Conservation (phyloP, 2,329 filamentous ascomycete genomes). For the Aureobasidium namibiae region DNA sequence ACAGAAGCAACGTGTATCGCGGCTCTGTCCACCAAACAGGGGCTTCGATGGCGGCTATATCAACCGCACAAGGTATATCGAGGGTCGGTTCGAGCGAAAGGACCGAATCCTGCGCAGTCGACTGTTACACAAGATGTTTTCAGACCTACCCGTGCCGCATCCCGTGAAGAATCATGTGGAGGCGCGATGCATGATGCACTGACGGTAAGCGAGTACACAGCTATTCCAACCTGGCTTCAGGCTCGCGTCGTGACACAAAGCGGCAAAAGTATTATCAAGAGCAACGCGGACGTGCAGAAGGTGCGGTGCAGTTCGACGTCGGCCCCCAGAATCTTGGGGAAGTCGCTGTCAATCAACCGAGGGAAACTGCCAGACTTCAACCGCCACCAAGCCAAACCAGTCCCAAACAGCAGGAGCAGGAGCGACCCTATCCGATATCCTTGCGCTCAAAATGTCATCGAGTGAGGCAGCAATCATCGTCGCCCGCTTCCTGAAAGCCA, state of each 20-base stretch:
- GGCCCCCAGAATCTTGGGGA: not conserved
- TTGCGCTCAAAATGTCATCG: constrained; percentile 22
- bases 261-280: not conserved
- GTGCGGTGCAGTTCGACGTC: constrained; percentile 3
- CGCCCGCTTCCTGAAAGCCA: constrained; percentile 29
- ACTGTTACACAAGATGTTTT: not conserved
- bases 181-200: constrained; percentile 3
- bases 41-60: not conserved
- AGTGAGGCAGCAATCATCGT: constrained; percentile 28
- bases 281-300: not conserved
- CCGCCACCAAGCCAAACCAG: not conserved
- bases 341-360: constrained; percentile 4
- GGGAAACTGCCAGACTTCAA: not conserved
- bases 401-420: not conserved
- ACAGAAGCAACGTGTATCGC: not conserved
- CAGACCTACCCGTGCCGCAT: not conserved
- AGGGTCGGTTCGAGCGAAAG: not conserved
- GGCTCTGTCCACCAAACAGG: not conserved
- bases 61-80: not conserved
- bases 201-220: constrained; percentile 3
- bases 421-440: not conserved
- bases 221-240: constrained; percentile 10
- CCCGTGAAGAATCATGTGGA: constrained; percentile 10
- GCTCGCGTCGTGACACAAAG: not conserved
- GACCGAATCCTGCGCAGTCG: not conserved